Evolutionary conservation across 2,329 filamentous ascomycete species (phyloP), one percentile per base, ranked within the genome.

Genomic region (Ceratocystis papillata): DNA sequence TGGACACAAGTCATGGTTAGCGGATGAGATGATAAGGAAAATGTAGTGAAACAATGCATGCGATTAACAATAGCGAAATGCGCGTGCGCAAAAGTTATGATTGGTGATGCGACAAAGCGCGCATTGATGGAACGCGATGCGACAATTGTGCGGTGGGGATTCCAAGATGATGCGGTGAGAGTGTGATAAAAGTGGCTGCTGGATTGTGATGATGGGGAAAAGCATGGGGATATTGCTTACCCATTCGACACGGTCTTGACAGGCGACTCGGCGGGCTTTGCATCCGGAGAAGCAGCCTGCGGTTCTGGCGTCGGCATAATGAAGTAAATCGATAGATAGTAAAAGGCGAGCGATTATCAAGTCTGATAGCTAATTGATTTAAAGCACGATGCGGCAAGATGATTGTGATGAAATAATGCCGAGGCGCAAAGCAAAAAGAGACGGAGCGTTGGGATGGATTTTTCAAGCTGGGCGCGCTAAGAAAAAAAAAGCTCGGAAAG

Each of bases 291-390:
- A 22, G 33, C 37, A 28, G 46, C 8, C 33, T 60, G 45, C 25
- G 63, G 63, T 65, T 65, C 66, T 12, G 66, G 66, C n/a, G 66
- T 65, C 30, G 66, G 57, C 66, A 67, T 67, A 45, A 44, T 67
- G 61, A 59, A 65, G 20, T 12, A 12, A 20, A 22, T 17, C n/a
- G 33, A 33, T 10, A 28, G 20, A 41, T 20, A 15, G 20, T 8
- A 17, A 65, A n/a, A 53, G 15, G 17, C 22, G 57, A 48, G 4
- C 20, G 57, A 15, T 48, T 28, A 17, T 33, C n/a, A n/a, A 10
- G 44, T 12, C 10, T 30, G 20, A 62, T 37, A 17, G 57, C 57
- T 28, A 62, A 65, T 44, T 62, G 64, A 65, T 62, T 12, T 8
- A 62, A 53, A 53, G 15, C 20, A 48, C 44, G 44, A 53, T 10